A percentile compares a stretch with the other conserved stretches of the same genome.
phyloP scores from a whole-genome alignment of 371 early-diverging fungal genomes.

The Mortierella sp. region DNA sequence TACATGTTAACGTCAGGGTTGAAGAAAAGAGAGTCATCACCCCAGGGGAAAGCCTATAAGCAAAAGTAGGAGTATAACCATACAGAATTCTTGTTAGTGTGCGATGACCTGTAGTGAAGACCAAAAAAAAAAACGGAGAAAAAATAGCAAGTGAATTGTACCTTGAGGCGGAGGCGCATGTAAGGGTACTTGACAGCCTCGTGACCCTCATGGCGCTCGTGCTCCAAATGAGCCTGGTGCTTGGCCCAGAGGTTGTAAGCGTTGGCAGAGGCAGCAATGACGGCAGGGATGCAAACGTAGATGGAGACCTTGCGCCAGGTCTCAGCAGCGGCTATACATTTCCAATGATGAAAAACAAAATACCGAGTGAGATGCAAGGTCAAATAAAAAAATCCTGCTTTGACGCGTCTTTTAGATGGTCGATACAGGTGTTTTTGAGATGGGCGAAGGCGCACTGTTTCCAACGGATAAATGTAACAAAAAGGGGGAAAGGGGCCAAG shows the following conservation, averaged over 20 bases:
- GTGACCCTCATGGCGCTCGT: conserved; percentile 53
- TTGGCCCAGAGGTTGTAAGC: conserved; percentile 51
- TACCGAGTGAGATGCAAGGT: background rate
- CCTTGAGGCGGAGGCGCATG: conserved; percentile 52
- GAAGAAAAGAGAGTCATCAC: conserved; percentile 58
- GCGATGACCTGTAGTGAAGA: background rate
- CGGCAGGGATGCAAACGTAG: conserved; percentile 51
- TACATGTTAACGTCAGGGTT: conserved; percentile 56
- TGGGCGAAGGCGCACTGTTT: background rate
- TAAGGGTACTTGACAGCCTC: conserved; percentile 54
- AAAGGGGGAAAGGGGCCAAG: no score
- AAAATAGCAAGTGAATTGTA: no score
- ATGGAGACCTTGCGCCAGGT: conserved; percentile 58
- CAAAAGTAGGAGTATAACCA: background rate
- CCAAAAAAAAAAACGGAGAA: background rate
- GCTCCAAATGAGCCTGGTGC: conserved; percentile 56
- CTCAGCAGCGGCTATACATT: conserved; percentile 49
- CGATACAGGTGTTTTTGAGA: no score
- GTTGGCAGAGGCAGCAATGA: conserved; percentile 53
- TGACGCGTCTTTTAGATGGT: no score
- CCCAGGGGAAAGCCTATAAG: conserved; percentile 55
- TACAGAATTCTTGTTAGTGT: background rate
- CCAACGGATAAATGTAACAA: no score
- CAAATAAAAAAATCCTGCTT: no score
- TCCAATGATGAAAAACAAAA: background rate